Evolutionary conservation across 2,329 filamentous ascomycete genomes (phyloP), one percentile per base, ranked within the genome.

Genomic region (Hymenoscyphus occultus): DNA sequence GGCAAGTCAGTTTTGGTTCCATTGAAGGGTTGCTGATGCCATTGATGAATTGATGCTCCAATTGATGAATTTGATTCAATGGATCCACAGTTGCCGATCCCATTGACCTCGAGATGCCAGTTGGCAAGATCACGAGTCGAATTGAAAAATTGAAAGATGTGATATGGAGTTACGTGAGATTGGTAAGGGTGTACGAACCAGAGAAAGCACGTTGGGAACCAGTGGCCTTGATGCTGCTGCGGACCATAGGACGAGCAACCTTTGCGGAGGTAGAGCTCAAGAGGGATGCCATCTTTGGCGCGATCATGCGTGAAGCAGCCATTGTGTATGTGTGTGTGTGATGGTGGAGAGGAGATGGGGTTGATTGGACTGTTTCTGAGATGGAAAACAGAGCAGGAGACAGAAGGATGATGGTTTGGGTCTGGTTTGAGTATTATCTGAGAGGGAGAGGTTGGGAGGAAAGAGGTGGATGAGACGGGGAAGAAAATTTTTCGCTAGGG

Each of bases 261-360:
- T 90, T 91, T 82, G 84, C 81, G 79, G 88, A 69, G 65, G 73
- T 72, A 63, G 71, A 73, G 65, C 68, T 86, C 86, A 90, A 89
- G 82, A 89, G 86, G 78, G 87, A 84, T 81, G 89, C 88, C 84
- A 92, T 85, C 81, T 90, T 87, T 77, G 89, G 88, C 79, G 90
- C 87, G 82, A 91, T 84, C 80, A 92, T 85, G 83, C 90, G 90
- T 80, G 86, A 83, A 80, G 87, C 85, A 80, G 90, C 88, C 90
- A 93, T 93, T 91, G 85, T 86, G 85, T 87, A 57, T 81, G 56
- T 64, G 67, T 71, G 67, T 71, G 65, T 67, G 56, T 16, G 56
- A 59, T 45, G 35, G 59, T 67, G 65, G 65, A 63, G 61, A 64
- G 62, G 62, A 65, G 64, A 65, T 68, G 67, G 35, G 9, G 45